These are phyloP conservation scores for Apiospora phragmitis DNA, from an alignment of 2,329 filamentous ascomycete genomes.

Conservation along the genomic window DNA sequence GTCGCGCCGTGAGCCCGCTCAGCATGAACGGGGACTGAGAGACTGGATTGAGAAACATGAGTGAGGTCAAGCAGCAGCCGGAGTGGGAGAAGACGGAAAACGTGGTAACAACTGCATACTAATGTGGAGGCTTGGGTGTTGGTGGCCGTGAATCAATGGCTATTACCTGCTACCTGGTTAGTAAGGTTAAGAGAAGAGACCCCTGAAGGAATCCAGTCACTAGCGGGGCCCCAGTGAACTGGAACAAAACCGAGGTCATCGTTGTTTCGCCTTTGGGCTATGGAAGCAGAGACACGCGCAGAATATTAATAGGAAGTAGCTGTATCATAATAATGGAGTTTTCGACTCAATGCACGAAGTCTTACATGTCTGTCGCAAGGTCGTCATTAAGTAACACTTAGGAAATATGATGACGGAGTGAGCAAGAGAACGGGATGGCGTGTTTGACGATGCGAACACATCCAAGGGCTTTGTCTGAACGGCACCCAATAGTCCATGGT, in stretches of 20 bases:
- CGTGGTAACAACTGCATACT: neutral
- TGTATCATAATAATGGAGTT: neutral
- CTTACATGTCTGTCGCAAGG: neutral
- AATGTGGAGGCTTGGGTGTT: neutral
- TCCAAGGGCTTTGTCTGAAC: neutral
- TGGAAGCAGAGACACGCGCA: neutral
- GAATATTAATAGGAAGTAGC: neutral
- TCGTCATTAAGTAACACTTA: neutral
- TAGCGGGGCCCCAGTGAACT: neutral
- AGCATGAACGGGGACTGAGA: neutral
- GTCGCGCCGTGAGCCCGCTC: slow-evolving; percentile 14
- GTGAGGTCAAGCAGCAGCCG: neutral
- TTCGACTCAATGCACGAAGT: neutral
- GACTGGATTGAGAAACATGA: neutral
- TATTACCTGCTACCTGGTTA: neutral
- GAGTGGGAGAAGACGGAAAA: neutral
- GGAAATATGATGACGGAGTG: neutral
- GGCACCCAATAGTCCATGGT: neutral
- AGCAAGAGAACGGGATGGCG: neutral
- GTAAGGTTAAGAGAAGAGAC: neutral
- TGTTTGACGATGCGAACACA: neutral
- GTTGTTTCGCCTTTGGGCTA: neutral
- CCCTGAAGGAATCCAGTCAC: neutral
- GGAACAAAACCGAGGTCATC: neutral
- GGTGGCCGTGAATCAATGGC: neutral